phyloP scores from a whole-genome alignment of 2,329 filamentous ascomycete genomes.

The Boeremia lycopersici region DNA sequence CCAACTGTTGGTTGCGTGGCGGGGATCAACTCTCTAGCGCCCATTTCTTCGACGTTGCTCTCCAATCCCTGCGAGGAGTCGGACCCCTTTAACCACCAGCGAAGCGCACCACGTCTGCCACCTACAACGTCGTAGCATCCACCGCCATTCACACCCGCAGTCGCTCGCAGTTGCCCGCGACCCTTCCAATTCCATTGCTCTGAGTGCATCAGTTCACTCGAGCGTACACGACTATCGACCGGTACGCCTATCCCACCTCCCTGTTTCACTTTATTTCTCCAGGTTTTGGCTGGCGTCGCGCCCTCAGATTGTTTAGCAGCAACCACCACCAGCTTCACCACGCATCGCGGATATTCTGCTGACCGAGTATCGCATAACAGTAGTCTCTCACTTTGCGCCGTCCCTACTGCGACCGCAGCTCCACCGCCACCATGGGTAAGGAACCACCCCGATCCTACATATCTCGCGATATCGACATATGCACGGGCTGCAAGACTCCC shows the following conservation, averaged over 20 bases:
- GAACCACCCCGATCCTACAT: conserved; percentile 22
- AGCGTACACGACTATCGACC: conserved; percentile 45
- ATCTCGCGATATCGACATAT: conserved; percentile 17
- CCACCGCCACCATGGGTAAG: conserved; percentile 48
- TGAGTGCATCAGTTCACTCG: conserved; percentile 42
- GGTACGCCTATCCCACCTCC: conserved; percentile 38
- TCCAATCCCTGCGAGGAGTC: conserved; percentile 38
- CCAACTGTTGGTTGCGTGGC: conserved; percentile 22
- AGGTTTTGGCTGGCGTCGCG: conserved; percentile 42
- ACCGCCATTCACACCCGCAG: conserved; percentile 34
- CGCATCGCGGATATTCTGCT: conserved; percentile 25
- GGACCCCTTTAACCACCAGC: conserved; percentile 42
- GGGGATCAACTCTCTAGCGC: conserved; percentile 42
- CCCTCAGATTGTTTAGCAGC: conserved; percentile 38
- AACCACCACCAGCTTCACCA: conserved; percentile 24
- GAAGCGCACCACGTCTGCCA: conserved; percentile 37
- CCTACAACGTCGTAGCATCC: conserved; percentile 41
- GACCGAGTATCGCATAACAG: conserved; percentile 32
- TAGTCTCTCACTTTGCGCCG: conserved; percentile 43
- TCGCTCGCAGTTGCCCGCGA: conserved; percentile 31
- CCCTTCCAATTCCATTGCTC: conserved; percentile 35
- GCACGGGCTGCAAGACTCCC: conserved; percentile 14
- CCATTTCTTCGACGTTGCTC: conserved; percentile 34
- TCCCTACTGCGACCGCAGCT: conserved; percentile 37
- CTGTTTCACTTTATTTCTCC: conserved; percentile 43